These are phyloP conservation scores for Coemansia sp. DNA, from an alignment of 192 early-diverging fungal genomes.

Conservation along the genomic window DNA sequence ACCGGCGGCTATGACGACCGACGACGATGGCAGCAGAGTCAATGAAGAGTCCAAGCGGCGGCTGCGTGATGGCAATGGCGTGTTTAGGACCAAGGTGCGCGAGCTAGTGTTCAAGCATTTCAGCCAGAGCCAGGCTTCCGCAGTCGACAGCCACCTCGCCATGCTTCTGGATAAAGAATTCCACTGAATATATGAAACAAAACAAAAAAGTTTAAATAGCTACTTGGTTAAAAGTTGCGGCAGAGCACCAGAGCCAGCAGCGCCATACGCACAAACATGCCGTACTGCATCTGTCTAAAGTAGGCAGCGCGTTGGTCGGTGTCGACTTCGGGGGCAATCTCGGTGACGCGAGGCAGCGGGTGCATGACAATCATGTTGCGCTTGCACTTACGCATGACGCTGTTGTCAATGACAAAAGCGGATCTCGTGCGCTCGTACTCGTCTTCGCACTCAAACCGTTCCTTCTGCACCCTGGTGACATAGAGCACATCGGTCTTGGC, in stretches of 20 bases:
- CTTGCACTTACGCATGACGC: constrained; percentile 82
- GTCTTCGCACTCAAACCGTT: constrained; percentile 71
- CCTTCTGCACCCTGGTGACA: constrained; percentile 95
- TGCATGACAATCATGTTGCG: constrained; percentile 98
- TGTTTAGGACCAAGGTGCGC: constrained; percentile 34
- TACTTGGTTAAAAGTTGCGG: constrained; percentile 26
- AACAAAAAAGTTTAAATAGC: background rate
- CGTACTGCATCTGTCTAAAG: constrained; percentile 98
- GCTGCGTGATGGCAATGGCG: constrained; percentile 25
- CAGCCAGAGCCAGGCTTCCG: constrained; percentile 18
- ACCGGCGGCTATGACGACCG: background rate
- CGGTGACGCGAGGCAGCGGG: constrained; percentile 89
- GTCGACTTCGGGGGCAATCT: constrained; percentile 97
- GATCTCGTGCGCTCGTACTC: constrained; percentile 82
- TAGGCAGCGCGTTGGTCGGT: constrained; percentile 97
- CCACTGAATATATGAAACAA: background rate
- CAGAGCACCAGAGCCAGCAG: constrained; percentile 81
- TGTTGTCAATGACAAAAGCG: constrained; percentile 83
- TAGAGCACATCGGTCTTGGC: constrained; percentile 91
- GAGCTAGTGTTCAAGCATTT: constrained; percentile 22
- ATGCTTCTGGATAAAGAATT: constrained; percentile 3
- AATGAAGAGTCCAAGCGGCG: constrained; percentile 10
- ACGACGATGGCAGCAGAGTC: background rate
- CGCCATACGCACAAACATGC: constrained; percentile 97
- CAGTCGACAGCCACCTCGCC: constrained; percentile 12